These are phyloP conservation scores for Pleurotus platypus DNA, from an alignment of 768 basidiomycete genomes.

Conservation along the genomic window DNA sequence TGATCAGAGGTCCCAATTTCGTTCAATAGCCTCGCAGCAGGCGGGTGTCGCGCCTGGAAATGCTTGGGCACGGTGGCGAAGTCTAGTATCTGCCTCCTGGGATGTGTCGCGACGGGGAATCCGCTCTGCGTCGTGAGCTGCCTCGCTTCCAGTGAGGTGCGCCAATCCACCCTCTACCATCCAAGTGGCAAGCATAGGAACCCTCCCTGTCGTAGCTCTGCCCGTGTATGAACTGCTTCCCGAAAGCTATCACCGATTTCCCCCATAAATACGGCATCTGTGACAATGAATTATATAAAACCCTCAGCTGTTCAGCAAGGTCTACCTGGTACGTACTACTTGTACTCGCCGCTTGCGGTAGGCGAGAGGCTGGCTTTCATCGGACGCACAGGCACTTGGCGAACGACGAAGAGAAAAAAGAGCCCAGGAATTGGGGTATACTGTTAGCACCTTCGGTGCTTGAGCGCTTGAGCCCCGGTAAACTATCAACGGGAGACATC, in stretches of 20 bases:
- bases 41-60: background rate
- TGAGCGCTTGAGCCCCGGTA: no score
- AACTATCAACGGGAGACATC: no score
- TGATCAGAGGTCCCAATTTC: background rate
- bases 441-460: background rate
- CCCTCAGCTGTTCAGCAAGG: background rate
- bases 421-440: background rate
- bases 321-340: background rate
- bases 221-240: background rate
- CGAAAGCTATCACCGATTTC: background rate
- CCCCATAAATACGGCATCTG: background rate
- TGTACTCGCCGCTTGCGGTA: background rate
- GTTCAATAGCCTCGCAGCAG: background rate
- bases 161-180: background rate
- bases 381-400: background rate
- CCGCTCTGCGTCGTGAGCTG: background rate
- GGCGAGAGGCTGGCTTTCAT: no score
- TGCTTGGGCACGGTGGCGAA: background rate
- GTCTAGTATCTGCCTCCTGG: background rate
- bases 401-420: background rate
- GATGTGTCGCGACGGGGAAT: background rate
- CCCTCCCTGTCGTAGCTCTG: background rate
- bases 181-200: background rate
- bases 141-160: background rate
- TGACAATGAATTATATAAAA: background rate